These are phyloP conservation scores for Allium fistulosum DNA, from an alignment of 106 monocot genomes.

Conservation along the genomic window DNA sequence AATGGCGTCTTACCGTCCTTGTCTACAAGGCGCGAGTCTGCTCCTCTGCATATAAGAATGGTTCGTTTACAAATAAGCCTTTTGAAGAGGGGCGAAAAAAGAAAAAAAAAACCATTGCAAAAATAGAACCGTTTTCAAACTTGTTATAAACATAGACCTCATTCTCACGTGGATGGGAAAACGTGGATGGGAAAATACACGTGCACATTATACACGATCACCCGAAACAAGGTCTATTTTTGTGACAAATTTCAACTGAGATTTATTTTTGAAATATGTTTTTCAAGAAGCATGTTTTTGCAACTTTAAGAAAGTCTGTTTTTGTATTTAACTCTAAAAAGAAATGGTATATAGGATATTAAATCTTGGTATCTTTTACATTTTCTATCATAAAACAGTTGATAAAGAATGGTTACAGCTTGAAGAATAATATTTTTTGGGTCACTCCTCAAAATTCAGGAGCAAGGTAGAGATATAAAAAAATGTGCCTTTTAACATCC, in stretches of 20 bases:
- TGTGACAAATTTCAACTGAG: background rate
- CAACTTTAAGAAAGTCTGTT: too few species aligned
- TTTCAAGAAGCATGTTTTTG: too few species aligned
- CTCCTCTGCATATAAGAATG: constrained; percentile 41
- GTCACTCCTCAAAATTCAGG: too few species aligned
- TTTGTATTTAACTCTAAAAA: too few species aligned
- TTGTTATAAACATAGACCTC: too few species aligned
- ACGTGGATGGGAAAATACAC: background rate
- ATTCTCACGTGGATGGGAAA: background rate
- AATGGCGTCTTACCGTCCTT: constrained; percentile 13
- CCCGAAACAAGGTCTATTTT: background rate
- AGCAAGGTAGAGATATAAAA: too few species aligned
- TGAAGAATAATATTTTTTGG: too few species aligned
- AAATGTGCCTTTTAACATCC: too few species aligned
- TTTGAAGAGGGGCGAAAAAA: background rate
- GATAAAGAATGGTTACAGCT: too few species aligned
- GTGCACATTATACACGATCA: background rate
- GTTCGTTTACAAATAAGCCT: background rate
- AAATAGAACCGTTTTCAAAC: background rate
- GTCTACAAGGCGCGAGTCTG: constrained; percentile 43
- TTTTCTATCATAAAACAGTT: too few species aligned
- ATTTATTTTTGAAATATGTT: background rate
- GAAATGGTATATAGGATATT: too few species aligned
- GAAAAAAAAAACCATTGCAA: background rate
- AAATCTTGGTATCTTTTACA: too few species aligned